Evolutionary conservation across 2,329 filamentous ascomycete genomes (phyloP).

Genomic region (Dactylonectria estremocensis): DNA sequence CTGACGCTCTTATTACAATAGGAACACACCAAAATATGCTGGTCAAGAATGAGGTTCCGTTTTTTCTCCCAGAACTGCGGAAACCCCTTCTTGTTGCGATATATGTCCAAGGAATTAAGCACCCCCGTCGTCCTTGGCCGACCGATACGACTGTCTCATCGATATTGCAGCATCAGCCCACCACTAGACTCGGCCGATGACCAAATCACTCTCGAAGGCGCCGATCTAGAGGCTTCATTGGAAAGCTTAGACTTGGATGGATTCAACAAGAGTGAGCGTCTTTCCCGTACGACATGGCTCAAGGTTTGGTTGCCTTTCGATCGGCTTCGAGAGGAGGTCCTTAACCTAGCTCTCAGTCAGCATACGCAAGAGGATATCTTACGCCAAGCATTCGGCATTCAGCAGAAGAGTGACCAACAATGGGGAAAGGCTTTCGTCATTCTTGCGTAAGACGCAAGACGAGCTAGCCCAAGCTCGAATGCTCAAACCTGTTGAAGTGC

Average conservation of each 20-base stretch:
- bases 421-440: constrained; percentile 2
- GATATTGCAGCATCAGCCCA: constrained; percentile 7
- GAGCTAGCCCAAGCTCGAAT: background rate
- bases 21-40: background rate
- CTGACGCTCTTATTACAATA: background rate
- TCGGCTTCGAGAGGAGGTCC: constrained; percentile 14
- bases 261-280: background rate
- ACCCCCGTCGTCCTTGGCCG: constrained; percentile 17
- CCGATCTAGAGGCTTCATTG: background rate
- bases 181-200: constrained; percentile 14
- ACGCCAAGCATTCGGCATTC: background rate
- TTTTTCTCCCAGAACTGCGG: constrained; percentile 15
- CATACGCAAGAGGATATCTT: background rate
- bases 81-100: constrained; percentile 1
- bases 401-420: background rate
- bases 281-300: constrained; percentile 18
- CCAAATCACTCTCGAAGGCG: background rate
- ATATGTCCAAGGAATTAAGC: constrained; percentile 11
- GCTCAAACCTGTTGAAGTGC: constrained; percentile 10
- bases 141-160: constrained; percentile 12
- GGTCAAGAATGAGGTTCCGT: background rate
- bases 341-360: constrained; percentile 9
- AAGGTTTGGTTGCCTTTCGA: constrained; percentile 19
- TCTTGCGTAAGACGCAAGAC: background rate
- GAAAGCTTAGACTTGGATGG: background rate